Percentiles rank a stretch among this genome's conserved stretches.
Evolutionary conservation across 805 yeast species (phyloP).

Genomic region (Cephaloascus albidus): DNA sequence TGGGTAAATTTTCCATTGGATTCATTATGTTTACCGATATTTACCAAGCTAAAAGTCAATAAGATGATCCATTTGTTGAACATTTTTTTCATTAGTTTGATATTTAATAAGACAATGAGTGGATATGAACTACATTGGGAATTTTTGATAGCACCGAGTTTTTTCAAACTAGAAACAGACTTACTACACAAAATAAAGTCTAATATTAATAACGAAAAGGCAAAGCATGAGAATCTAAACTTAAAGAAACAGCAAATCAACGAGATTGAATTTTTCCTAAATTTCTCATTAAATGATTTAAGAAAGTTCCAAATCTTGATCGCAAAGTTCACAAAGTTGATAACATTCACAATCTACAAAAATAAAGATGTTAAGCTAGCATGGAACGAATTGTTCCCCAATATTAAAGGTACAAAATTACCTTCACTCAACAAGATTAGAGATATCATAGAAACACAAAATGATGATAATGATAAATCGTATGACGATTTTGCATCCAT

Average conservation of each 20-base stretch:
- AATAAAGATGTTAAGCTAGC: constrained; percentile 18
- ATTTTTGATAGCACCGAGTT: constrained; percentile 22
- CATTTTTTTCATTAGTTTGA: constrained; percentile 32
- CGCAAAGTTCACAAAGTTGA: constrained; percentile 24
- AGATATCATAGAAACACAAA: too few species aligned
- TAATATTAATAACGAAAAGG: neutral
- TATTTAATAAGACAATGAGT: constrained; percentile 22
- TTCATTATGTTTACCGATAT: constrained; percentile 16
- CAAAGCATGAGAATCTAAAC: constrained; percentile 9
- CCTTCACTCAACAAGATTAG: neutral
- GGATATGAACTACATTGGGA: constrained; percentile 31
- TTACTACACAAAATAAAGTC: neutral
- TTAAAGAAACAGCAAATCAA: constrained; percentile 12
- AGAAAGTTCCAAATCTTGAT: constrained; percentile 15
- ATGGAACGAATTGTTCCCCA: constrained; percentile 6
- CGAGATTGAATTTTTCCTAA: constrained; percentile 39
- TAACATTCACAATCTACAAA: constrained; percentile 22
- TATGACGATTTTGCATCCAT: neutral
- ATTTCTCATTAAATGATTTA: constrained; percentile 35
- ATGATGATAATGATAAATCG: neutral
- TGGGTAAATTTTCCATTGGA: constrained; percentile 17
- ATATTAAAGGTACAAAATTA: neutral
- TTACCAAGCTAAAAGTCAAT: constrained; percentile 38
- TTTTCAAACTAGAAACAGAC: neutral
- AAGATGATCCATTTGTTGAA: constrained; percentile 39